A percentile compares a stretch with the other conserved stretches of the same genome.
phyloP scores from a whole-genome alignment of 306 rosid genomes.

The Vigna angularis region DNA sequence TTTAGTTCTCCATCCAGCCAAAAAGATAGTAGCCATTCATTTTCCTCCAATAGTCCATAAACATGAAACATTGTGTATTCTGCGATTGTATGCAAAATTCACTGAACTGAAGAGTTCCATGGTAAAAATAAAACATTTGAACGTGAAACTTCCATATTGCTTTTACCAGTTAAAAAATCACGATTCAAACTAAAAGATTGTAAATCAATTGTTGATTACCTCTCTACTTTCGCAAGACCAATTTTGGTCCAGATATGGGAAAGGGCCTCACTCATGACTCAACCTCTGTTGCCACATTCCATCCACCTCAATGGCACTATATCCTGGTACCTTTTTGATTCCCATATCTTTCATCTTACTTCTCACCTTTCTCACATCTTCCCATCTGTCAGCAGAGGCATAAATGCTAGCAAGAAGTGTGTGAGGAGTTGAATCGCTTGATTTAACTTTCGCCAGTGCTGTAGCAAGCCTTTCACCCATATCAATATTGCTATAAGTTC shows the following conservation, averaged over 20 bases:
- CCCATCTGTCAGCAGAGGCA: constrained; percentile 76
- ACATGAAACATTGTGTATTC: background rate
- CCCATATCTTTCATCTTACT: constrained; percentile 68
- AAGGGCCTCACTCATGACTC: background rate
- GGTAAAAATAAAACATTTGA: background rate
- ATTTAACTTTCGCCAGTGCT: constrained; percentile 55
- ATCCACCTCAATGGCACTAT: constrained; percentile 67
- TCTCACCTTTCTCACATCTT: constrained; percentile 74
- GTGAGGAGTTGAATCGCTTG: constrained; percentile 63
- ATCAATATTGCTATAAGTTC: constrained; percentile 65
- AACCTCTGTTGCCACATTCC: constrained; percentile 37
- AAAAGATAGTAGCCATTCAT: background rate
- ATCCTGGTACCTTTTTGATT: constrained; percentile 66
- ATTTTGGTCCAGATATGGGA: constrained; percentile 10
- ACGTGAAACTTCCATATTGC: constrained; percentile 21
- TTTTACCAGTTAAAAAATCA: constrained; percentile 9
- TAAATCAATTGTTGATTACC: constrained; percentile 12
- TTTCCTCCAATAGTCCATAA: constrained; percentile 12
- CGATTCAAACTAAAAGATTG: background rate
- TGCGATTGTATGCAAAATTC: constrained; percentile 4
- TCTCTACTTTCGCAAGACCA: constrained; percentile 8
- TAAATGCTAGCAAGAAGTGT: constrained; percentile 76
- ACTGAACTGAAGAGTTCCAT: constrained; percentile 3
- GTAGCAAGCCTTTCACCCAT: constrained; percentile 75
- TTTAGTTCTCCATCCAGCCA: constrained; percentile 21